Evolutionary conservation across 352 stramenopile species (phyloP), one percentile per base, ranked within the genome.

Genomic region (Globisporangium irregulare): DNA sequence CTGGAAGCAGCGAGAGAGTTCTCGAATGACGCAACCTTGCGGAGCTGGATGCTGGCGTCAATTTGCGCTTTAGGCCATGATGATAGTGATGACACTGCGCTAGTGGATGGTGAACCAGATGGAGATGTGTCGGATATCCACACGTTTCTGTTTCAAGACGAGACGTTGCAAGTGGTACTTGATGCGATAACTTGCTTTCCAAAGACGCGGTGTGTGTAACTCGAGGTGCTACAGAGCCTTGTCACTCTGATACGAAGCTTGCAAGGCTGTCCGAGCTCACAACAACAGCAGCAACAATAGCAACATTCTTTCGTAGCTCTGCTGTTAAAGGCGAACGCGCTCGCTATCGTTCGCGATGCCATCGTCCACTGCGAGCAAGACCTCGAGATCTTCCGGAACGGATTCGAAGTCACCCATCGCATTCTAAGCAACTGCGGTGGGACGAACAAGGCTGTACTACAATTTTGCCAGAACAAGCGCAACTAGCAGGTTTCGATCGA

Each of bases 1-100:
- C 43, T 84, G 4, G 72, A 76, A 56, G 60, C 73, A 2, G 77
- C 74, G 0, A 50, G 72, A 22, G 68, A 77, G 24, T 75, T 78
- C 34, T 66, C 73, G 0, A 81, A 72, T 25, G 77, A 84, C 24
- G 46, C 61, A 38, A 68, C 73, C 3, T 64, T 84, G 10, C 77
- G 81, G 43, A 64, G 51, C 1, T 84, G 77, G 77, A 43, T 77
- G 14, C 8, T 84, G 5, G 51, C 7, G 7, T 65, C 62, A 3
- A 69, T 84, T 18, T 27, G 63, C 2, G 66, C 58, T 0, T 59
- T 84, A 56, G 41, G 63, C 36, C 65, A 4, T 43, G 3, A 2
- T 38, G 9, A 0, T 3, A 3, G 25, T 22, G 22, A 20, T 22
- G 14, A 14, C 22, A 10, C 46, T 71, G 41, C 48, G 59, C 36